These are phyloP conservation scores for Gymnopus androsaceus DNA, from an alignment of 1,284 basidiomycete species.

Conservation along the genomic window DNA sequence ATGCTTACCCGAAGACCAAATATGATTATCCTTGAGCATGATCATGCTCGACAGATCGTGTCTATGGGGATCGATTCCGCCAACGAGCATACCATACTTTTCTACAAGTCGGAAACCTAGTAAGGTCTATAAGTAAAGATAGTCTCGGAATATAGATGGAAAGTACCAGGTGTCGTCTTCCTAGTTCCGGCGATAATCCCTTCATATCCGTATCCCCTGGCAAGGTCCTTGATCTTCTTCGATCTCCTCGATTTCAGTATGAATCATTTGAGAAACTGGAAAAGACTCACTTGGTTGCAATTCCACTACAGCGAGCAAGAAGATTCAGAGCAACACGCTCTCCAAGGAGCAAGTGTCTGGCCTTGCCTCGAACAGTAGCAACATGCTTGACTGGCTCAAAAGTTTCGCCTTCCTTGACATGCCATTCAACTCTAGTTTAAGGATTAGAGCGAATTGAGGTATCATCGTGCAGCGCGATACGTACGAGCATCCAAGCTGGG, in stretches of 20 bases:
- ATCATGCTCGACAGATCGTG: slow-evolving; percentile 98
- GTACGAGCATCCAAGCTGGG: slow-evolving; percentile 87
- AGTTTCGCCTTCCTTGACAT: slow-evolving; percentile 80
- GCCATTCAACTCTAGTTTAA: slow-evolving; percentile 83
- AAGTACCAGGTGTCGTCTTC: slow-evolving; percentile 93
- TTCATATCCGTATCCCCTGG: slow-evolving; percentile 77
- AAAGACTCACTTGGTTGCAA: slow-evolving; percentile 84
- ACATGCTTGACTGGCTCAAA: slow-evolving; percentile 85
- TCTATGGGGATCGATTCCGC: slow-evolving; percentile 95
- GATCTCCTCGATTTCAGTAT: slow-evolving; percentile 53
- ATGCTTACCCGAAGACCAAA: slow-evolving; percentile 86
- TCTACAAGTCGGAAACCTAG: slow-evolving; percentile 93
- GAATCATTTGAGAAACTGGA: slow-evolving; percentile 7
- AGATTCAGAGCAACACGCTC: slow-evolving; percentile 95
- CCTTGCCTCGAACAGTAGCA: slow-evolving; percentile 90
- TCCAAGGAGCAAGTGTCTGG: slow-evolving; percentile 87
- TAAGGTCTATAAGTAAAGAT: slow-evolving; percentile 10
- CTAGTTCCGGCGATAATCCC: slow-evolving; percentile 94
- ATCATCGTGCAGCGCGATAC: slow-evolving; percentile 36
- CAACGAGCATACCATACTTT: slow-evolving; percentile 99
- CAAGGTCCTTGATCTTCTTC: slow-evolving; percentile 79
- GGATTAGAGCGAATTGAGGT: background rate
- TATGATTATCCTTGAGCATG: slow-evolving; percentile 99
- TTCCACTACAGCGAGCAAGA: slow-evolving; percentile 93
- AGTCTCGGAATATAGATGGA: slow-evolving; percentile 19